Evolutionary conservation across 2,329 filamentous ascomycete genomes (phyloP), one percentile per base, ranked within the genome.

Genomic region (Cryphonectria carpinicola): DNA sequence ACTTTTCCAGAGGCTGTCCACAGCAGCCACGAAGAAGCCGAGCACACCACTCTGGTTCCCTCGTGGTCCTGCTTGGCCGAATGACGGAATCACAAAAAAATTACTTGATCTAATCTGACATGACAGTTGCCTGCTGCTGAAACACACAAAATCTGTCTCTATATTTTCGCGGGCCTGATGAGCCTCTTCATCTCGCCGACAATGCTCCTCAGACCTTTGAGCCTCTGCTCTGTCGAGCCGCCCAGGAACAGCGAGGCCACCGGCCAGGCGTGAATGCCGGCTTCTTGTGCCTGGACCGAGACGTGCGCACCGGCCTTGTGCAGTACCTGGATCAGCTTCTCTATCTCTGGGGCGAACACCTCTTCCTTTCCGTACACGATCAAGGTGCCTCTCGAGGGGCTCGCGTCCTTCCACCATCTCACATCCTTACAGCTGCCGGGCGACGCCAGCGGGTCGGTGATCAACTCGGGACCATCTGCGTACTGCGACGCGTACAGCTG

Each of bases 261-360:
- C 0, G 93, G 93, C 94, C 93, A 97, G 14, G 91, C 93, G 79
- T 97, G 93, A 70, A 96, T 90, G 3, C 89, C 90, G 19, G 88
- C 90, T 39, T 84, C 81, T 74, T 93, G 89, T 76, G 89, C 88
- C 75, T 87, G 83, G 69, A 84, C 84, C 68, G 85, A 82, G n/a
- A 92, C 84, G 52, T 85, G 78, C 46, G 88, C 80, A 3, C 86
- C 86, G 19, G 85, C 83, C 65, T 84, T 84, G 70, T 84, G 82
- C 70, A 93, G 82, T 41, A 87, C 80, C 17, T 80, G 79, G 17
- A 92, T 82, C 71, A 94, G 81, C 35, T 85, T 83, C 74, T 87
- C 83, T 25, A 93, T 91, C 73, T 94, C 92, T 0, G 89, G 87
- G 1, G 89, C 89, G 73, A 97, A 90, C 0, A 96, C 90, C 78